Percentiles rank a stretch among this genome's conserved stretches.
phyloP scores from a whole-genome alignment of 139 green algal genomes.

The Diplosphaera chodatii region DNA sequence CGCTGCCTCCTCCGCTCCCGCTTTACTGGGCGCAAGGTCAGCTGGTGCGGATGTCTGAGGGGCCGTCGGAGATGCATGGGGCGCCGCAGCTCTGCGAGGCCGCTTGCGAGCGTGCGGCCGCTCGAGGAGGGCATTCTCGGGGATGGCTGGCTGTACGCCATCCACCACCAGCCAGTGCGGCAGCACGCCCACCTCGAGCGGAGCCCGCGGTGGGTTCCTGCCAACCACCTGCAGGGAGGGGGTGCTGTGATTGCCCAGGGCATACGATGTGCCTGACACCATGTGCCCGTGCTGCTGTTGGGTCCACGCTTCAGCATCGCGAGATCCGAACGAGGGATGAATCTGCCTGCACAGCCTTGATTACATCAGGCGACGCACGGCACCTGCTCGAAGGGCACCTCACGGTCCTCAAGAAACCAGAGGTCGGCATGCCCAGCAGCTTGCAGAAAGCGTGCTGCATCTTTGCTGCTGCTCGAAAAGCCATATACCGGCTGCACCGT shows the following conservation, averaged over 20 bases:
- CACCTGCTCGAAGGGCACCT: conserved; percentile 50
- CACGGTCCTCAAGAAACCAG: conserved; percentile 59
- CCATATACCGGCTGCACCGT: conserved; percentile 69
- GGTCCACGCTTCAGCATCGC: too few relatives aligned
- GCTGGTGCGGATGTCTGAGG: not conserved
- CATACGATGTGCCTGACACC: too few relatives aligned
- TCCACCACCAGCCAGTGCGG: conserved; percentile 90
- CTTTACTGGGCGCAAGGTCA: not conserved
- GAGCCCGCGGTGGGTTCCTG: conserved; percentile 51
- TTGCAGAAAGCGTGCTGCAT: conserved; percentile 56
- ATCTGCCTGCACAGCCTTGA: conserved; percentile 51
- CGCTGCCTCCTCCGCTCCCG: conserved; percentile 2
- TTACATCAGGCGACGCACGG: not conserved
- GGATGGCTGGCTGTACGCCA: conserved; percentile 78
- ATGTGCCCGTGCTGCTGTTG: too few relatives aligned
- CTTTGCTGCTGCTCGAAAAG: conserved; percentile 41
- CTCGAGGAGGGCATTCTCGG: conserved; percentile 69
- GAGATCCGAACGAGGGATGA: too few relatives aligned
- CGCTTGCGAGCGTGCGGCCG: conserved; percentile 8
- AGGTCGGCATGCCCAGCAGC: conserved; percentile 65
- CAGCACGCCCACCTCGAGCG: conserved; percentile 64
- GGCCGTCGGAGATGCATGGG: conserved; percentile 1
- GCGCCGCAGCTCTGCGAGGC: not conserved
- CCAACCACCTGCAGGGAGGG: conserved; percentile 37
- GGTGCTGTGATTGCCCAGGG: too few relatives aligned